Conservation (phyloP, 306 rosid species). For the Prinsepia uniflora region DNA sequence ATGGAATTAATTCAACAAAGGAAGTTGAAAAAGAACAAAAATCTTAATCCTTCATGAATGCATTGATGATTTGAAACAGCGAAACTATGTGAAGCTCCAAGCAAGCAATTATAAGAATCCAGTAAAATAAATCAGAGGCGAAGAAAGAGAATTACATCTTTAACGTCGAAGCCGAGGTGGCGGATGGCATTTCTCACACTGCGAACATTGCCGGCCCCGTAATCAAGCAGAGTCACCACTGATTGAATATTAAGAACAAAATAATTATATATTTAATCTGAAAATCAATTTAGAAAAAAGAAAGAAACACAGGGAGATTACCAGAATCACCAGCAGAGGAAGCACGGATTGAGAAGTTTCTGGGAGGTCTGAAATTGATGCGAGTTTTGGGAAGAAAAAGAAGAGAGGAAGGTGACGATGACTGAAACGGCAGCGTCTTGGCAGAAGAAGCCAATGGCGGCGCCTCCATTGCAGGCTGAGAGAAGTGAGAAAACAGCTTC, state of each 20-base stretch:
- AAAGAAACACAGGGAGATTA: conserved; percentile 10
- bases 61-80: neutral
- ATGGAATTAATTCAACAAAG: neutral
- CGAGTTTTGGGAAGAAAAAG: conserved; percentile 34
- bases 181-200: conserved; percentile 85
- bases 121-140: neutral
- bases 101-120: neutral
- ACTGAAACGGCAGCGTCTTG: conserved; percentile 17
- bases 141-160: conserved; percentile 52
- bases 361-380: conserved; percentile 31
- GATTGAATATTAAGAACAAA: neutral
- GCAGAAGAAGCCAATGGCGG: conserved; percentile 41
- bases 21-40: neutral
- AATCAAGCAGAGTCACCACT: conserved; percentile 91
- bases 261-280: neutral
- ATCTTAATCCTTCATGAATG: neutral
- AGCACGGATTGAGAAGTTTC: conserved; percentile 61
- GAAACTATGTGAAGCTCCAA: neutral
- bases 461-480: conserved; percentile 62
- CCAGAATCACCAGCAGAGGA: conserved; percentile 63
- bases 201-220: conserved; percentile 94
- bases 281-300: neutral
- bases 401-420: conserved; percentile 44
- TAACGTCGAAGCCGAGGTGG: conserved; percentile 73
- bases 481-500: neutral